Percentiles rank a stretch among this genome's conserved stretches.
Evolutionary conservation across 805 yeast genomes (phyloP).

Genomic region (Maudiozyma turicensis): DNA sequence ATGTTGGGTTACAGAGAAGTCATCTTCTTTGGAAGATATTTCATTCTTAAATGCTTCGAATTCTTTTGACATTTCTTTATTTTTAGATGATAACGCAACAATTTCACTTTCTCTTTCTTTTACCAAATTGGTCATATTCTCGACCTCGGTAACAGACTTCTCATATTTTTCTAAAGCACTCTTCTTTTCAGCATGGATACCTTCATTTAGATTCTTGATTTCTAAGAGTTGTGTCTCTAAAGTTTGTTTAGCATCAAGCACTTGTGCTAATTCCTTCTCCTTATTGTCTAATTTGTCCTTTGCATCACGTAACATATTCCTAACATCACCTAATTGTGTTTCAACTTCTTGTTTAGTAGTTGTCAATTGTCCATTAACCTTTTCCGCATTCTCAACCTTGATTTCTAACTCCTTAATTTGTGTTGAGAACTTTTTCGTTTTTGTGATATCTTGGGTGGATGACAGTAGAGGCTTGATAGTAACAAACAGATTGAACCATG

Average conservation of each 20-base stretch:
- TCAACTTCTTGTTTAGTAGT: slow-evolving; percentile 20
- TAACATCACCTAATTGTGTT: slow-evolving; percentile 25
- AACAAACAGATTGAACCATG: slow-evolving; percentile 72
- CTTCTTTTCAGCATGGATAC: slow-evolving; percentile 22
- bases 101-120: slow-evolving; percentile 24
- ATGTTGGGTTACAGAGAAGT: background rate
- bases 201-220: slow-evolving; percentile 11
- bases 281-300: slow-evolving; percentile 36
- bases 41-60: slow-evolving; percentile 40
- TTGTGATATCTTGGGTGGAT: slow-evolving; percentile 51
- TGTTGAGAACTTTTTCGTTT: slow-evolving; percentile 46
- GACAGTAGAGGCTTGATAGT: slow-evolving; percentile 67
- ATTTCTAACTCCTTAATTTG: slow-evolving; percentile 44
- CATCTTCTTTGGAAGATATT: slow-evolving; percentile 1
- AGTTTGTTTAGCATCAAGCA: slow-evolving; percentile 34
- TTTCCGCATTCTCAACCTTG: slow-evolving; percentile 34
- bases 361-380: slow-evolving; percentile 22
- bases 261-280: slow-evolving; percentile 35
- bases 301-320: slow-evolving; percentile 32
- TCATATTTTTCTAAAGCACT: slow-evolving; percentile 14
- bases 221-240: slow-evolving; percentile 19
- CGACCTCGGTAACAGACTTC: slow-evolving; percentile 11
- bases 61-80: slow-evolving; percentile 38
- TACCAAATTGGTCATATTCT: slow-evolving; percentile 13
- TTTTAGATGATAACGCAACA: background rate